phyloP scores from a whole-genome alignment of 768 basidiomycete genomes.

The Botryobasidium botryosum region DNA sequence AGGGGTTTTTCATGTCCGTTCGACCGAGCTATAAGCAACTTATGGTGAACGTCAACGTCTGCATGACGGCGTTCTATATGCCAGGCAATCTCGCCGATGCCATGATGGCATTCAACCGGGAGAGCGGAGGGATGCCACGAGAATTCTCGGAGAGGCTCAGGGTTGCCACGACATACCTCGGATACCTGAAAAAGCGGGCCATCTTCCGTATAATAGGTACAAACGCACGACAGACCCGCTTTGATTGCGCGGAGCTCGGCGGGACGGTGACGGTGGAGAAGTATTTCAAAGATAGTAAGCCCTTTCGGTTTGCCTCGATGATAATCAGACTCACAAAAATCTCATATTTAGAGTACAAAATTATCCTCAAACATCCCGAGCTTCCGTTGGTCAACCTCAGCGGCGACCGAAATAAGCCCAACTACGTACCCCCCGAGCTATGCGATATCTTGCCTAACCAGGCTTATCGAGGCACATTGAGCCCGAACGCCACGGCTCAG shows the following conservation, averaged over 20 bases:
- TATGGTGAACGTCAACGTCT: slow-evolving; percentile 35
- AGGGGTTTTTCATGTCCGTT: slow-evolving; percentile 32
- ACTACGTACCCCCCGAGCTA: slow-evolving; percentile 1
- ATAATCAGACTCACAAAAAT: no score
- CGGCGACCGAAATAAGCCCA: neutral
- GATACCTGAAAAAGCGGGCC: no score
- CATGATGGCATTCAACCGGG: slow-evolving; percentile 33
- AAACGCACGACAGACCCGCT: no score
- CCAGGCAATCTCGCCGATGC: slow-evolving; percentile 43
- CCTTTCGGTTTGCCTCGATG: no score
- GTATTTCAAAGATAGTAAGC: no score
- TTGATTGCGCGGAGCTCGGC: no score
- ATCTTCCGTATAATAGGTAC: no score
- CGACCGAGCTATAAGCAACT: slow-evolving; percentile 27
- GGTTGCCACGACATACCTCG: no score
- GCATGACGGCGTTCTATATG: slow-evolving; percentile 27
- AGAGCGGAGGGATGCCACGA: slow-evolving; percentile 12
- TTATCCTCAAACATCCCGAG: slow-evolving; percentile 28
- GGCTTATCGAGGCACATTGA: slow-evolving; percentile 38
- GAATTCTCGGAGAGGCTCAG: slow-evolving; percentile 51
- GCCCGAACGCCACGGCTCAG: slow-evolving; percentile 37
- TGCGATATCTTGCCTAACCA: slow-evolving; percentile 33
- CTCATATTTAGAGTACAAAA: no score
- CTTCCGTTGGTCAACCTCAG: neutral
- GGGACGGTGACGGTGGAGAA: slow-evolving; percentile 39